Evolutionary conservation across 306 rosid genomes (phyloP).

Genomic region (Parietaria judaica): DNA sequence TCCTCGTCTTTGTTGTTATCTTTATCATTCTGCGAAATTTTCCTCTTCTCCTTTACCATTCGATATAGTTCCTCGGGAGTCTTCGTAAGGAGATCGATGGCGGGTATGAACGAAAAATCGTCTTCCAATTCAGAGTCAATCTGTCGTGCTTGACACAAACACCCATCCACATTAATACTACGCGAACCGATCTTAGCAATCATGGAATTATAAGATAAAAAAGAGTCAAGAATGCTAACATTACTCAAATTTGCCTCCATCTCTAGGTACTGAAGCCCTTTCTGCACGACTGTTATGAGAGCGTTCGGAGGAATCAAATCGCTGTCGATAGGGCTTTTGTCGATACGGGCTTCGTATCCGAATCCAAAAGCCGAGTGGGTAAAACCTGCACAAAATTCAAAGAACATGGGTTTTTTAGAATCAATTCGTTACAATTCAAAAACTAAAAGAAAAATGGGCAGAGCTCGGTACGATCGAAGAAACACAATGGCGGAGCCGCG

Average conservation of each 20-base stretch:
- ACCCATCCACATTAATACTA: slow-evolving; percentile 46
- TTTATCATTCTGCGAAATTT: slow-evolving; percentile 55
- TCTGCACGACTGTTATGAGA: slow-evolving; percentile 79
- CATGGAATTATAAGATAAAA: slow-evolving; percentile 11
- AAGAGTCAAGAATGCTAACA: slow-evolving; percentile 48
- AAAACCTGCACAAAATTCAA: slow-evolving; percentile 48
- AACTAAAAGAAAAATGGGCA: too few relatives aligned
- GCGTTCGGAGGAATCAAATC: slow-evolving; percentile 83
- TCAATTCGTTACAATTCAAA: too few relatives aligned
- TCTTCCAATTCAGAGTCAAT: slow-evolving; percentile 84
- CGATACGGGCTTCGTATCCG: slow-evolving; percentile 92
- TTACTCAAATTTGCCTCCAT: slow-evolving; percentile 97
- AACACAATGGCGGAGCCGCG: too few relatives aligned
- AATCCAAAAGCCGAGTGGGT: slow-evolving; percentile 88
- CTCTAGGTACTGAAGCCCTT: slow-evolving; percentile 95
- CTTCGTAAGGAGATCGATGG: slow-evolving; percentile 88
- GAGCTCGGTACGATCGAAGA: too few relatives aligned
- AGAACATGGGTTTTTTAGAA: too few relatives aligned
- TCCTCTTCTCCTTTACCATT: slow-evolving; percentile 65
- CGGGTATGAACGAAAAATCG: slow-evolving; percentile 87
- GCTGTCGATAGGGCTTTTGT: slow-evolving; percentile 79
- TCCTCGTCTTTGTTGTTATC: slow-evolving; percentile 42
- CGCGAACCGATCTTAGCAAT: slow-evolving; percentile 6
- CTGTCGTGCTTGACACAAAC: slow-evolving; percentile 77
- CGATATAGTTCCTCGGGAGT: slow-evolving; percentile 71